Percentiles rank a stretch among this genome's conserved stretches.
phyloP scores from a whole-genome alignment of 2,329 filamentous ascomycete genomes.

The Helminthosporium solani region DNA sequence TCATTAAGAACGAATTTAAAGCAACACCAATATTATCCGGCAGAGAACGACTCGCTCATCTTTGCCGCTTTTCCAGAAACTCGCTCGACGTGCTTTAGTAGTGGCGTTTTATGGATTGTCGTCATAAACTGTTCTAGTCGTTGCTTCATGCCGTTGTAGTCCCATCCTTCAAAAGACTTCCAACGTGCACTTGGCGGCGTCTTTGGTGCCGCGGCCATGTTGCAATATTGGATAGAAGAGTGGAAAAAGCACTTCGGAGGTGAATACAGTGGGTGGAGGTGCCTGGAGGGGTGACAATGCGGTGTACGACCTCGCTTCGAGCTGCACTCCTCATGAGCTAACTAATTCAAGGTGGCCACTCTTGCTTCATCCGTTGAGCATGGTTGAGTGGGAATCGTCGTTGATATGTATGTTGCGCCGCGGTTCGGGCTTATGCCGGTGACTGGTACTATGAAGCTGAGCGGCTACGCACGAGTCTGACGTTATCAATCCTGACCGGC shows the following conservation, averaged over 20 bases:
- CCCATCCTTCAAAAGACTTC: conserved; percentile 1
- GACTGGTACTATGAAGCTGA: too few relatives aligned
- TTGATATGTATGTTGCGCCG: too few relatives aligned
- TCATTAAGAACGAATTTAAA: conserved; percentile 4
- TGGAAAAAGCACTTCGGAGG: neutral
- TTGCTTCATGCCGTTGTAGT: conserved; percentile 4
- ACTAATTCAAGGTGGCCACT: neutral
- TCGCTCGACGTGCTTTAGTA: neutral
- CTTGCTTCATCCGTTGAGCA: neutral
- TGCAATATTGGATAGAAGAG: neutral
- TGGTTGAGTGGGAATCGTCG: too few relatives aligned
- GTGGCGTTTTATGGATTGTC: neutral
- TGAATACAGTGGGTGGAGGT: neutral
- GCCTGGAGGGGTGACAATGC: neutral
- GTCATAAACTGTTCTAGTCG: conserved; percentile 3
- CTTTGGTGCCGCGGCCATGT: neutral
- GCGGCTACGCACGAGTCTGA: too few relatives aligned
- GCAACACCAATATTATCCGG: conserved; percentile 6
- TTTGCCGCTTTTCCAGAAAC: conserved; percentile 1
- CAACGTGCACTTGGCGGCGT: conserved; percentile 1
- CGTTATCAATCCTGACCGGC: too few relatives aligned
- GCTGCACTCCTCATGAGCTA: neutral
- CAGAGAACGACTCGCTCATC: conserved; percentile 8
- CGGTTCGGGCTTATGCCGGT: too few relatives aligned
- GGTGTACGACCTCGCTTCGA: conserved; percentile 1